phyloP scores from a whole-genome alignment of 495 filamentous ascomycete species.

The Penicillium lividum region DNA sequence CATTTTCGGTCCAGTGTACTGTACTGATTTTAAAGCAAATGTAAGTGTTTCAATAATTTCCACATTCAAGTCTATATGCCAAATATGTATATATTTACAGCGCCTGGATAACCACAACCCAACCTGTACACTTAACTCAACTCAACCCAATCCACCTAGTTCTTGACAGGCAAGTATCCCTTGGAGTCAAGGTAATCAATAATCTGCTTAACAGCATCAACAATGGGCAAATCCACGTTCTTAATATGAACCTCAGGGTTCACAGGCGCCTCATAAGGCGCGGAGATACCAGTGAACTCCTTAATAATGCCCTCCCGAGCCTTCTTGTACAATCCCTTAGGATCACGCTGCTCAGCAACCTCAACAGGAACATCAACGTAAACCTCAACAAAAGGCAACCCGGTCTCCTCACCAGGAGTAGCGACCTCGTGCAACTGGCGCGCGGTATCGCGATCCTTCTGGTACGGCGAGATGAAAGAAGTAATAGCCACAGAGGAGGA shows the following conservation, averaged over 20 bases:
- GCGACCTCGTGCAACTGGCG: conserved; percentile 69
- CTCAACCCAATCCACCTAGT: conserved; percentile 20
- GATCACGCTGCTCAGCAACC: conserved; percentile 91
- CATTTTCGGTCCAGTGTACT: background rate
- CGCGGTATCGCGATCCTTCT: conserved; percentile 78
- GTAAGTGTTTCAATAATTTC: background rate
- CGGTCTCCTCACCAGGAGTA: conserved; percentile 49
- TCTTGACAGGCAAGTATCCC: conserved; percentile 57
- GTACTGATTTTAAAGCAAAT: background rate
- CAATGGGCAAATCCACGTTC: conserved; percentile 68
- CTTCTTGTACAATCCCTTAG: conserved; percentile 98
- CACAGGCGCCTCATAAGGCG: conserved; percentile 90
- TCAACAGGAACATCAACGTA: conserved; percentile 85
- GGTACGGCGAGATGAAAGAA: conserved; percentile 96
- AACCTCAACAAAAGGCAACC: conserved; percentile 87
- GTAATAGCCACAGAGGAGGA: conserved; percentile 83
- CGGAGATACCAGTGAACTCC: conserved; percentile 91
- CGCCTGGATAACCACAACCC: background rate
- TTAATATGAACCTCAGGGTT: conserved; percentile 82
- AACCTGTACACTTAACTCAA: background rate
- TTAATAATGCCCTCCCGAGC: conserved; percentile 89
- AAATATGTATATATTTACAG: conserved; percentile 2
- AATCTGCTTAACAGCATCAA: conserved; percentile 84
- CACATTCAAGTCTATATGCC: conserved; percentile 18
- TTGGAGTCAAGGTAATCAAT: conserved; percentile 72